Conservation (phyloP, 2,329 filamentous ascomycete species). For the Volutella citrinella region DNA sequence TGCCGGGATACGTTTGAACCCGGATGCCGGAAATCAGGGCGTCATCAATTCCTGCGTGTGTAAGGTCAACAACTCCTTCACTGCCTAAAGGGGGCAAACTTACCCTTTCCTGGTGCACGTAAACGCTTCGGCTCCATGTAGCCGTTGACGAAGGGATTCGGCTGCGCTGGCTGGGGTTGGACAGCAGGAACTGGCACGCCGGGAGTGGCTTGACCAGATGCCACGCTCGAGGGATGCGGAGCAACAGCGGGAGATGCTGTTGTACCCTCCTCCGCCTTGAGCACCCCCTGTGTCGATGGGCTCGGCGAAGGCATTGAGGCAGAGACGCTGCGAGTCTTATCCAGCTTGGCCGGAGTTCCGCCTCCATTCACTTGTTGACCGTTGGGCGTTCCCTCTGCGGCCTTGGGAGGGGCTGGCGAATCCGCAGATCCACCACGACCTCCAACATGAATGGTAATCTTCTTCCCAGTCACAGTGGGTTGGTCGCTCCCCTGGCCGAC, state of each 20-base stretch:
- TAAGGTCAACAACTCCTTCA: too few relatives aligned
- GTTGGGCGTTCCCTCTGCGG: conserved; percentile 19
- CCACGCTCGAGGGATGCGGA: conserved; percentile 9
- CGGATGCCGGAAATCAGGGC: conserved; percentile 66
- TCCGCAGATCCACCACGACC: conserved; percentile 53
- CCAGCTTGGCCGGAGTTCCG: conserved; percentile 24
- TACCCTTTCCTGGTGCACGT: conserved; percentile 44
- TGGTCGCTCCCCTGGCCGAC: conserved; percentile 51
- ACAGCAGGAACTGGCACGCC: conserved; percentile 12
- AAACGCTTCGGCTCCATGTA: conserved; percentile 35
- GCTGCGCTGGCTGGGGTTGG: conserved; percentile 23
- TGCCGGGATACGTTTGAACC: conserved; percentile 64
- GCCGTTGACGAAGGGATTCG: conserved; percentile 27
- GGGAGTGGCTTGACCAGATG: conserved; percentile 15
- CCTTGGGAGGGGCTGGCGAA: conserved; percentile 44
- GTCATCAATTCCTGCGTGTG: conserved; percentile 50
- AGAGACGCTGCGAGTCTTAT: conserved; percentile 41
- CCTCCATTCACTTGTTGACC: conserved; percentile 19
- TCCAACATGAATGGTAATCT: conserved; percentile 70
- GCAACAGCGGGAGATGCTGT: conserved; percentile 23
- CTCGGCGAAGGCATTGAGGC: conserved; percentile 41
- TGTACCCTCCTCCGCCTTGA: conserved; percentile 35
- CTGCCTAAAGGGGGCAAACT: too few relatives aligned
- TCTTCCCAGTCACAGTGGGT: conserved; percentile 49
- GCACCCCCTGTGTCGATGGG: conserved; percentile 35